Base-by-base conservation (phyloP, 805 yeast species). In the Metschnikowia proteae region DNA sequence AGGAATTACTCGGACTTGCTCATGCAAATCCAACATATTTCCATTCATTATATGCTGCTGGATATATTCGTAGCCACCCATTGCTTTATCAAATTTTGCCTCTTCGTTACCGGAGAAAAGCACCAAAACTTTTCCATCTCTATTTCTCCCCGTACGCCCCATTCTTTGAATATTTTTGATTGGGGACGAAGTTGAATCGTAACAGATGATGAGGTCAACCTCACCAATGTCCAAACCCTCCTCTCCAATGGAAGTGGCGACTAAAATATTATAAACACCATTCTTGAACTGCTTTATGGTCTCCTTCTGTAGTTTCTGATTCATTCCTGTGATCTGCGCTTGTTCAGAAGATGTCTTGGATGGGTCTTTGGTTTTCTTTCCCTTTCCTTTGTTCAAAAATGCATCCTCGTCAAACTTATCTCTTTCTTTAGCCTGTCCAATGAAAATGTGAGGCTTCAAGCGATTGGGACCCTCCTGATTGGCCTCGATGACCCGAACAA, bases 181-280 rank as follows among this genome's bases (percentile, higher is more conserved):
- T 0, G 98, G 97, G 39, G 96, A 88, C 28, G 90, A 77, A 0
- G 97, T 90, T 0, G 96, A 88, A 60, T 94, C 99, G 66, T 82
- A 94, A 62, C 97, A 91, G 6, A 94, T 76, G 56, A 94, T 92
- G 58, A 94, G 64, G 65, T 94, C 99, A 46, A 94, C 99, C 63
- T 95, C 97, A 30, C 99, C 99, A 56, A 94, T 95, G 72, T 94
- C 99, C 55, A 94, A 75, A 39, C 99, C 99, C 73, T 94, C 99
- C 64, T 94, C 99, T 41, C 98, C 99, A 61, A 94, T 92, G 0
- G 97, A 90, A 0, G 99, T 94, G 4, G 98, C 97, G 5, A 94
- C 96, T 22, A 94, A 69, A 6, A 88, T 82, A 61, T 94, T 95
- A 59, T 80, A 80, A 1, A 66, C 73, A 6, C 96, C 97, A 0